A percentile compares a stretch with the other conserved stretches of the same genome.
These are phyloP conservation scores for Gamsiella multidivaricata DNA, from an alignment of 192 early-diverging fungal species.

Conservation along the genomic window DNA sequence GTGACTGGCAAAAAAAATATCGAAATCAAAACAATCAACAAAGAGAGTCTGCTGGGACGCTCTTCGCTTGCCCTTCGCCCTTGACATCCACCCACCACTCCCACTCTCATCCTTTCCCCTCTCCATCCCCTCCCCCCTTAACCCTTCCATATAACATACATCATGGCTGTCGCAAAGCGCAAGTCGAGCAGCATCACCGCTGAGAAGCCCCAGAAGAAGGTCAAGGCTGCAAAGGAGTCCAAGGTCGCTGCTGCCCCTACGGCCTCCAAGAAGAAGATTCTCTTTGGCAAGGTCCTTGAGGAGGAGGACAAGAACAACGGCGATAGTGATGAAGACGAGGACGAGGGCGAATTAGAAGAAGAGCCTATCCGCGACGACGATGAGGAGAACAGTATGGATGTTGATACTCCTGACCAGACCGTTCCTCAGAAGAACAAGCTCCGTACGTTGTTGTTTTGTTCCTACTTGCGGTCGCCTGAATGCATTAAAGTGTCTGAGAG, in stretches of 20 bases:
- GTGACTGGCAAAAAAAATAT: neutral
- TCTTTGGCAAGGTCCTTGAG: conserved; percentile 46
- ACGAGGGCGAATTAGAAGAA: conserved; percentile 39
- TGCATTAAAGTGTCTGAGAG: neutral
- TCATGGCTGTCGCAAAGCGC: conserved; percentile 50
- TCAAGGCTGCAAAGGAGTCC: conserved; percentile 30
- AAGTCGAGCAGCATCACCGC: conserved; percentile 42
- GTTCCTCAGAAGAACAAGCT: conserved; percentile 46
- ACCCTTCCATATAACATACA: neutral
- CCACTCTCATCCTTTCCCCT: neutral
- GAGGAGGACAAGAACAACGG: conserved; percentile 41
- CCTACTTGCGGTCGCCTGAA: too few species aligned
- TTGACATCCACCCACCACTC: conserved; percentile 3
- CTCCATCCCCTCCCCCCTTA: neutral
- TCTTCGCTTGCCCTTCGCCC: conserved; percentile 1
- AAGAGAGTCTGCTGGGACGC: too few species aligned
- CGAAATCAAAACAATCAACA: neutral
- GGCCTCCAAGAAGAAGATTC: conserved; percentile 34
- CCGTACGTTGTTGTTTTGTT: conserved; percentile 11
- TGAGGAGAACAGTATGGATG: conserved; percentile 50
- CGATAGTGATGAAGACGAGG: conserved; percentile 42
- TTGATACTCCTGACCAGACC: conserved; percentile 23
- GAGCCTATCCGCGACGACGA: conserved; percentile 51
- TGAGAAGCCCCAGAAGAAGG: conserved; percentile 51
- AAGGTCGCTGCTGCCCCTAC: conserved; percentile 4